phyloP scores from a whole-genome alignment of 768 basidiomycete genomes.

The Serendipita sp. region DNA sequence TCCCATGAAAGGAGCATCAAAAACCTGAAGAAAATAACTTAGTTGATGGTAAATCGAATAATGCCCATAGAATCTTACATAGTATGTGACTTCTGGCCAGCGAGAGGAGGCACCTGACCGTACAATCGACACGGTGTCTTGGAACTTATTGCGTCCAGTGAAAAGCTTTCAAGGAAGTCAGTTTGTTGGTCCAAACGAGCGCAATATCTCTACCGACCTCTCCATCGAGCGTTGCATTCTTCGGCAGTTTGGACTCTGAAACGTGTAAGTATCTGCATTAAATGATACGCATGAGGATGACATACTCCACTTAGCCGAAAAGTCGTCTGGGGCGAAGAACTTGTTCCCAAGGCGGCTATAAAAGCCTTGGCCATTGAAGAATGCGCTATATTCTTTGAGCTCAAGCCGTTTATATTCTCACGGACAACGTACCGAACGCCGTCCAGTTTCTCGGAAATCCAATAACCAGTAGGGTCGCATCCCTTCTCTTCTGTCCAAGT shows the following conservation, averaged over 20 bases:
- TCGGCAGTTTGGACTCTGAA: slow-evolving; percentile 32
- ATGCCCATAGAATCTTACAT: slow-evolving; percentile 29
- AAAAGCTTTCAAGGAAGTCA: slow-evolving; percentile 24
- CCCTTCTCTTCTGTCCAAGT: slow-evolving; percentile 43
- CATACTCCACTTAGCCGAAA: slow-evolving; percentile 32
- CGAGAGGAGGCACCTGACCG: slow-evolving; percentile 34
- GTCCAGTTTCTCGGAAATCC: slow-evolving; percentile 47
- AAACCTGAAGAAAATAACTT: slow-evolving; percentile 26
- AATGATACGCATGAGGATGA: slow-evolving; percentile 8
- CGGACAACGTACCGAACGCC: slow-evolving; percentile 34
- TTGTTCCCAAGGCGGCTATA: slow-evolving; percentile 43
- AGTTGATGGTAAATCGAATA: neutral
- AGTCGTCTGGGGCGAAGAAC: slow-evolving; percentile 42
- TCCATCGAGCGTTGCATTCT: slow-evolving; percentile 40
- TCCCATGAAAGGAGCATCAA: slow-evolving; percentile 39
- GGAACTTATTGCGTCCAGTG: slow-evolving; percentile 40
- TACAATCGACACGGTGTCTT: slow-evolving; percentile 42
- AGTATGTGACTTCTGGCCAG: slow-evolving; percentile 37
- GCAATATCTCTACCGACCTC: slow-evolving; percentile 18
- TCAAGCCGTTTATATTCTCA: neutral
- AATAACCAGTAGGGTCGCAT: slow-evolving; percentile 41
- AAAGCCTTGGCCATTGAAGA: slow-evolving; percentile 37
- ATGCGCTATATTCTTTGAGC: slow-evolving; percentile 23
- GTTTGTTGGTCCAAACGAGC: neutral
- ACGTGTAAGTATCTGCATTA: neutral